Conservation (phyloP, 441 rosid genomes). For the Kokia cookei region DNA sequence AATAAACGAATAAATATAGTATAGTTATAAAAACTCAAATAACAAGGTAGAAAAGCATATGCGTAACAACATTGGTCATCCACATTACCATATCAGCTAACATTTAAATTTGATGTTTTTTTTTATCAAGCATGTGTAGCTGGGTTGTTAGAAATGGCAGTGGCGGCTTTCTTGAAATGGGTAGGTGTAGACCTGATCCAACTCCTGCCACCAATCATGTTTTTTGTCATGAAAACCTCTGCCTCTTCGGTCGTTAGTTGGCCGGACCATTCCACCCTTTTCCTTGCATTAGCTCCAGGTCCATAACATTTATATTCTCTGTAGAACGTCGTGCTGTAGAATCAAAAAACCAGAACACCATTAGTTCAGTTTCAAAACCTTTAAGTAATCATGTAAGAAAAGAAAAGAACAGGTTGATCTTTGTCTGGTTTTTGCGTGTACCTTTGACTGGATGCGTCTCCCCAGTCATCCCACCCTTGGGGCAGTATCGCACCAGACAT, state of each 20-base stretch:
- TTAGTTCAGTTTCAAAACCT: background rate
- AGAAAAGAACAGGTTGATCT: no score
- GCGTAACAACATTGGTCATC: background rate
- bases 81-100: background rate
- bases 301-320: conserved; percentile 8
- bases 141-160: conserved; percentile 1
- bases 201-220: conserved; percentile 13
- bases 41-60: background rate
- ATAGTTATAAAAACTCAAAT: background rate
- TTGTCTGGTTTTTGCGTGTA: background rate
- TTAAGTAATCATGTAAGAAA: background rate
- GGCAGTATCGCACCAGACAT: conserved; percentile 49
- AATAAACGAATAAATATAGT: background rate
- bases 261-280: conserved; percentile 8
- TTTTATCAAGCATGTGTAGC: background rate
- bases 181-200: conserved; percentile 5
- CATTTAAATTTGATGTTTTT: background rate
- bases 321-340: conserved; percentile 8
- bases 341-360: background rate
- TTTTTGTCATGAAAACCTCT: conserved; percentile 2
- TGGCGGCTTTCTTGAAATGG: background rate
- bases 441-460: conserved; percentile 26
- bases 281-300: conserved; percentile 5
- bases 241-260: background rate
- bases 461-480: conserved; percentile 57